These are phyloP conservation scores for Boletus pseudopeckii DNA, from an alignment of 768 basidiomycete genomes.

Conservation along the genomic window DNA sequence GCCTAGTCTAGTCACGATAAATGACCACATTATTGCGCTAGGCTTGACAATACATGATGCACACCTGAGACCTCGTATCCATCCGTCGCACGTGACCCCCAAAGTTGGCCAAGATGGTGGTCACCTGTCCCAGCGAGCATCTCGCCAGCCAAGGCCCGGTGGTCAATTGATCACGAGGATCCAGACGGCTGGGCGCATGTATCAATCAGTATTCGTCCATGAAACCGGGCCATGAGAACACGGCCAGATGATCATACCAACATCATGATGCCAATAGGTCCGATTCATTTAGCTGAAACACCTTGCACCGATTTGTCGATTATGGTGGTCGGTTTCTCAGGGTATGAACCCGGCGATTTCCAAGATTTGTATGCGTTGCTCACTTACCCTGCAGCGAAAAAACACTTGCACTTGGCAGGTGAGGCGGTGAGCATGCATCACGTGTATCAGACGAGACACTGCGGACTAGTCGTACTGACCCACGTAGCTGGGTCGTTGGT, in stretches of 20 bases:
- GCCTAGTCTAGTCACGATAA: not conserved
- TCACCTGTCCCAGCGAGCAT: not conserved
- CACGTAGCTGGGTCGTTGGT: slow-evolving; percentile 36
- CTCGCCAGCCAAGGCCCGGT: not conserved
- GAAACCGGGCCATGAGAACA: not conserved
- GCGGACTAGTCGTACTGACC: not conserved
- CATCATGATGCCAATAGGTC: not conserved
- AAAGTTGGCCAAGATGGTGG: not conserved
- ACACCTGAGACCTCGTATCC: not conserved
- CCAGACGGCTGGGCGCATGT: not conserved
- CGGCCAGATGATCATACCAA: too few species aligned
- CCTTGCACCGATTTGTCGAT: not conserved
- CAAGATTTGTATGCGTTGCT: slow-evolving; percentile 29
- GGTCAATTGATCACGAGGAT: not conserved
- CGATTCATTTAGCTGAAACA: not conserved
- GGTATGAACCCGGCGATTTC: slow-evolving; percentile 41
- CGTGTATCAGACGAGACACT: slow-evolving; percentile 9
- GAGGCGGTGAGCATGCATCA: slow-evolving; percentile 34
- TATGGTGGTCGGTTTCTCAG: slow-evolving; percentile 13
- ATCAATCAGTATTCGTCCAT: not conserved
- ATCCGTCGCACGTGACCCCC: not conserved
- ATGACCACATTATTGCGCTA: not conserved
- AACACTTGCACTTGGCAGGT: slow-evolving; percentile 9
- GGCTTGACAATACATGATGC: too few species aligned
- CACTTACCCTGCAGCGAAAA: slow-evolving; percentile 26